phyloP scores from a whole-genome alignment of 1,139 yeast genomes.

The Candida neerlandica region DNA sequence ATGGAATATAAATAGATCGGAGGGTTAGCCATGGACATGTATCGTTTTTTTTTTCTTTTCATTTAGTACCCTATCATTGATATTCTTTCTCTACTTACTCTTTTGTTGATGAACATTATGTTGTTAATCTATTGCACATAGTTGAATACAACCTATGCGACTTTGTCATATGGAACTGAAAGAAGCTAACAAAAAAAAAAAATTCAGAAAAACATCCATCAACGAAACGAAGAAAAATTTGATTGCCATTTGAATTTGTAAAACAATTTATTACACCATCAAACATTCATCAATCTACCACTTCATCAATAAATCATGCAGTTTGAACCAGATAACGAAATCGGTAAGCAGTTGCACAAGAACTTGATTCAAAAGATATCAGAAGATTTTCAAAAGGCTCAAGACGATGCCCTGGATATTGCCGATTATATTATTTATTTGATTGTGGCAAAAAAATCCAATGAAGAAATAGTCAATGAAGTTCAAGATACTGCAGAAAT shows the following conservation, averaged over 20 bases:
- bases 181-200: no score
- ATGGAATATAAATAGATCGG: neutral
- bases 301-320: constrained; percentile 17
- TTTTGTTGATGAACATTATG: no score
- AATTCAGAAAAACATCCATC: neutral
- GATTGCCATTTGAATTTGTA: neutral
- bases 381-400: constrained; percentile 32
- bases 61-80: no score
- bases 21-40: no score
- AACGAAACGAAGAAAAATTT: neutral
- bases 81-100: no score
- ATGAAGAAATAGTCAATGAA: constrained; percentile 66
- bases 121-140: no score
- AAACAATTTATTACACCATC: neutral
- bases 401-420: constrained; percentile 74
- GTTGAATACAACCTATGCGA: no score
- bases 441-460: constrained; percentile 70
- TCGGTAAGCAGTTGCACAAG: constrained; percentile 40
- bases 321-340: constrained; percentile 47
- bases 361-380: constrained; percentile 40
- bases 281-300: neutral
- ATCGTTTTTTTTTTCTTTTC: no score
- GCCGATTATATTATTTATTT: constrained; percentile 79
- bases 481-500: constrained; percentile 67
- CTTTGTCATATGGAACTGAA: no score